Base-by-base conservation (phyloP, 176 grass and related monocot genomes). In the Panicum miliaceum region DNA sequence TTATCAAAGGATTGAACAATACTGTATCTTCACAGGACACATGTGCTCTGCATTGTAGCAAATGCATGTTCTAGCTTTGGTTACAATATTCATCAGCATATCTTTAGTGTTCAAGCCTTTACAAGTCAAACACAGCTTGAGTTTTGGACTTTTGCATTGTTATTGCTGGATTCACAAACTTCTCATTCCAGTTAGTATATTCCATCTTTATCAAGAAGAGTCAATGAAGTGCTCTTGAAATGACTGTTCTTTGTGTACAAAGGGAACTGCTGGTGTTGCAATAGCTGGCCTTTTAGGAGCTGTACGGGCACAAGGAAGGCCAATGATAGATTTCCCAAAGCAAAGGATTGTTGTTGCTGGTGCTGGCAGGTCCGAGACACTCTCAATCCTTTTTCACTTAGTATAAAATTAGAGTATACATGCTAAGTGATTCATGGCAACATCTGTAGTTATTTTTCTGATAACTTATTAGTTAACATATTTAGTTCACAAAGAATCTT, bases 301-400 rank as follows among this genome's bases (percentile, higher is more conserved):
- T 85, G 93, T 98, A 76, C 87, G 93, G 61, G 93, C 96, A 76
- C 96, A 98, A 94, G 96, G 96, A 84, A 94, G 73, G 73, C 91
- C 93, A 62, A 98, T 98, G 93, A 68, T 98, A 65, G 96, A 98
- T 83, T 98, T 98, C 71, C 96, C 96, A 76, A 98, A 98, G 77
- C 96, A 95, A 98, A 98, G 75, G 73, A 98, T 98, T 82, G 91
- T 98, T 81, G 96, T 98, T 85, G 96, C 96, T 60, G 96, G 96
- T 83, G 96, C 96, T 87, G 96, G 96, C 86, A 95, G 96, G 96
- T 98, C 68, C 0, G 75, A 58, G 80, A 84, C 37, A 3, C 71
- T 60, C 38, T 8, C 42, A 46, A 8, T 71, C 15, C 48, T 75
- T 74, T 45, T 76, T 29, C 53, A 73, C n/a, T 50, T 62, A 12